Conservation (phyloP, 2,329 filamentous ascomycete species). For the Dactylonectria estremocensis region DNA sequence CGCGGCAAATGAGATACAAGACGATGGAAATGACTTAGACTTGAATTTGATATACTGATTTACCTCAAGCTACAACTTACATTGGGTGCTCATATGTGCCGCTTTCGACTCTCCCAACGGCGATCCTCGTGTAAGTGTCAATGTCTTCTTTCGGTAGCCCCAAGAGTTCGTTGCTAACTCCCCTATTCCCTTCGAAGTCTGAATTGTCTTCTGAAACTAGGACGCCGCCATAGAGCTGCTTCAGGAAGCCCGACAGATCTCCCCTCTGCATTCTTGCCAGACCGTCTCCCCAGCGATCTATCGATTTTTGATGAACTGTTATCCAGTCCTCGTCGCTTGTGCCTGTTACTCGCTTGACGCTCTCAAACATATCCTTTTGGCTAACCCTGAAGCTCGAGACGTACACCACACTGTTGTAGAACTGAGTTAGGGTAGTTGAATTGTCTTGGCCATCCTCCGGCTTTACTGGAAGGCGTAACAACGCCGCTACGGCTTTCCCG, state of each 20-base stretch:
- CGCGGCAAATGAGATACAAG: no score
- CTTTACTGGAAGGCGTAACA: slow-evolving; percentile 62
- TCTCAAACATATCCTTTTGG: slow-evolving; percentile 77
- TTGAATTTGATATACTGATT: no score
- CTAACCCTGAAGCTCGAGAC: slow-evolving; percentile 70
- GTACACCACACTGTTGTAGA: slow-evolving; percentile 63
- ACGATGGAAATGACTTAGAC: no score
- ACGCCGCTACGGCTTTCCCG: slow-evolving; percentile 67
- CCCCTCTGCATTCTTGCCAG: slow-evolving; percentile 61
- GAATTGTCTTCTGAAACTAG: slow-evolving; percentile 64
- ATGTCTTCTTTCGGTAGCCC: slow-evolving; percentile 69
- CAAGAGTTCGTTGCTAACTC: slow-evolving; percentile 66
- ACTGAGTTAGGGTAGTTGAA: slow-evolving; percentile 50
- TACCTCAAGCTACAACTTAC: no score
- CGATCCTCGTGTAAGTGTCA: not conserved
- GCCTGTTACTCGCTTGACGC: slow-evolving; percentile 70
- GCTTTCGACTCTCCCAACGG: no score
- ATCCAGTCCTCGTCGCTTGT: slow-evolving; percentile 67
- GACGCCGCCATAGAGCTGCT: slow-evolving; percentile 68
- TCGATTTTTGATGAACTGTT: slow-evolving; percentile 62
- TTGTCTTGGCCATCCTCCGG: slow-evolving; percentile 55
- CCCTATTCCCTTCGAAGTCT: slow-evolving; percentile 52
- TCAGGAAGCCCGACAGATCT: slow-evolving; percentile 58
- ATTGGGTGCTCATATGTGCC: no score
- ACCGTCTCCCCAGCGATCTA: slow-evolving; percentile 65